Evolutionary conservation across 192 early-diverging fungal genomes (phyloP), one percentile per base, ranked within the genome.

Genomic region (Linderina pennispora): DNA sequence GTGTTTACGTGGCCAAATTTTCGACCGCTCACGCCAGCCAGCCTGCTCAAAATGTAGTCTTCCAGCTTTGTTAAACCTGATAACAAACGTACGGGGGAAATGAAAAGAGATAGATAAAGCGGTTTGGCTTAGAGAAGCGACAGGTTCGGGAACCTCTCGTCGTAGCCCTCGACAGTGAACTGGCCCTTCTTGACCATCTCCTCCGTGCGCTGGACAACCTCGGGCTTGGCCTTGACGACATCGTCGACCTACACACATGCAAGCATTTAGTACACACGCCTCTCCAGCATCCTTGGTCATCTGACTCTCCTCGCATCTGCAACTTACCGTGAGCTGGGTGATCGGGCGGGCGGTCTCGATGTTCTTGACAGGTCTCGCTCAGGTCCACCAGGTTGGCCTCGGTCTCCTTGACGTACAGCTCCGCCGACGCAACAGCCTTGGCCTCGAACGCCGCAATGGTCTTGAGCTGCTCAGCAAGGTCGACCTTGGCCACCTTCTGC

Each of bases 281-380:
- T 22, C 17, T 18, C 20, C 43, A 23, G 14, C 21, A 50, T 11
- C 37, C 34, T 22, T 3, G 3, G 31, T 10, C 42, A 21, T n/a
- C 25, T 25, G 21, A 57, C 19, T 7, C 36, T 25, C 18, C 11
- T n/a, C 33, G 10, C 77, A 93, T n/a, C n/a, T n/a, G n/a, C n/a
- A n/a, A n/a, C n/a, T n/a, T n/a, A n/a, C 90, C 8, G 92, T 97
- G 35, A 95, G 79, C 66, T 95, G 80, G 39, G 95, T 89, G 47
- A 97, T 78, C 35, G 96, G 96, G 50, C 96, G 84, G 20, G 96
- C 85, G 40, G 75, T 75, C 58, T 98, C 90, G 49, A 98, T 98
- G 80, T 97, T 91, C 62, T 66, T 84, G 39, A 97, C 75, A n/a
- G 36, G 95, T 90, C 45, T 79, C 85, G 50, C 87, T 80, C 37